phyloP scores from a whole-genome alignment of 139 green algal genomes.

The Picochlorum costavermella region DNA sequence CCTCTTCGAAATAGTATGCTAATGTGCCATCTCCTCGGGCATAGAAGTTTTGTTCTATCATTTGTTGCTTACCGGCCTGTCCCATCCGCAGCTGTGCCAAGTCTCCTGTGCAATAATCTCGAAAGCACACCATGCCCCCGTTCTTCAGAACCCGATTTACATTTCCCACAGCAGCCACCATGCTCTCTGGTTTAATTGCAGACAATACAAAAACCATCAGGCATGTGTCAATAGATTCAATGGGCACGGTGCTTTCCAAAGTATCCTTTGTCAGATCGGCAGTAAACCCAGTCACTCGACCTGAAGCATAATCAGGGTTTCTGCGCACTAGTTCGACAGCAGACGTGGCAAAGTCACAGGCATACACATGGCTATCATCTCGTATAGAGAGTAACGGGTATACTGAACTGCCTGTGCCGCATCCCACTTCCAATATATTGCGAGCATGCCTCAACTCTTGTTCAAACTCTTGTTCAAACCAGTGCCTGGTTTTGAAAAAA shows the following conservation, averaged over 20 bases:
- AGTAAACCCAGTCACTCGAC: slow-evolving; percentile 63
- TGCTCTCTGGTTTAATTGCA: slow-evolving; percentile 66
- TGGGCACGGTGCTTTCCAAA: slow-evolving; percentile 23
- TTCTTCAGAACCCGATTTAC: slow-evolving; percentile 24
- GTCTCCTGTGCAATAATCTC: slow-evolving; percentile 66
- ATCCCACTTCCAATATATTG: slow-evolving; percentile 69
- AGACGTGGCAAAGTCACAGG: slow-evolving; percentile 78
- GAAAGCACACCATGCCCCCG: slow-evolving; percentile 55
- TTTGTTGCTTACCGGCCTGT: slow-evolving; percentile 6
- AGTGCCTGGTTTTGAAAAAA: slow-evolving; percentile 89
- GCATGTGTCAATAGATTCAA: slow-evolving; percentile 38
- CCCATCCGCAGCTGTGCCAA: slow-evolving; percentile 47
- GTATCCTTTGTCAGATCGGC: slow-evolving; percentile 56
- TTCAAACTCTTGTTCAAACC: slow-evolving; percentile 61
- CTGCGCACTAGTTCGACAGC: slow-evolving; percentile 67
- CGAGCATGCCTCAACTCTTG: slow-evolving; percentile 18
- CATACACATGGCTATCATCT: slow-evolving; percentile 48
- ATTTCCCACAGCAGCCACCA: slow-evolving; percentile 32
- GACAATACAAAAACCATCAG: slow-evolving; percentile 88
- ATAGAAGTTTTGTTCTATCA: slow-evolving; percentile 57
- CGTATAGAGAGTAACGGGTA: slow-evolving; percentile 78
- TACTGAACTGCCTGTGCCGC: slow-evolving; percentile 85
- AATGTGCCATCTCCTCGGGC: slow-evolving; percentile 70
- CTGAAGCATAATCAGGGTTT: slow-evolving; percentile 12
- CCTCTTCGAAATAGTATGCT: slow-evolving; percentile 67